Evolutionary conservation across 2,329 filamentous ascomycete genomes (phyloP), one percentile per base, ranked within the genome.

Genomic region (Diaporthe sp.): DNA sequence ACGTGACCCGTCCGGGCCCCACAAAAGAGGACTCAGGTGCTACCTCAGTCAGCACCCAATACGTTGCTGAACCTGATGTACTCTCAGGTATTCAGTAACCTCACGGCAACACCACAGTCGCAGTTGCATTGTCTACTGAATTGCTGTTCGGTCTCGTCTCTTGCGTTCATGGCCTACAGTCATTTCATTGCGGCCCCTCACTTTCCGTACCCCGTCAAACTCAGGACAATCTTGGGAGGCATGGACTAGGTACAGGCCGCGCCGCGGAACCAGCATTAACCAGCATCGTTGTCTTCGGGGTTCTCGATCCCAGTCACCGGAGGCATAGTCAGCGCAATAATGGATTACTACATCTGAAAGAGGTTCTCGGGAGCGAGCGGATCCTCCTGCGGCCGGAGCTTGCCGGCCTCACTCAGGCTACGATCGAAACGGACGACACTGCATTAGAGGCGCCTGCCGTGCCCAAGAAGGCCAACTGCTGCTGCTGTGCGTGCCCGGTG

Each of bases 401-500:
- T 37, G 34, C 46, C 46, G 46, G 34, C n/a, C 10, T 25, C 31
- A 34, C 10, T 25, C 31, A 34, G 59, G 22, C 65, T 69, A 69
- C 13, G 65, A 69, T 69, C 34, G 49, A 69, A 55, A 55, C 9
- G 65, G 65, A 55, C n/a, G 22, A 28, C 19, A 25, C 34, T 55
- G 65, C 65, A 69, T 69, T n/a, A 69, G 49, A 55, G 65, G 65
- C 65, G 65, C 49, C 65, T 42, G 31, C n/a, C 34, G 49, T 69
- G 46, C 65, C 49, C 46, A 69, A 42, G n/a, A 22, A 39, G 65
- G 22, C 65, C 65, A 22, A 55, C 65, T 55, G 44, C 65, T 39
- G 65, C 49, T 69, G 28, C 31, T 69, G 65, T 22, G 22, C 46
- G 37, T 37, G 46, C 12, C 49, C 34, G 25, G 44, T 39, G 1